These are phyloP conservation scores for Jatropha podagrica DNA, from an alignment of 441 rosid genomes.

Conservation along the genomic window DNA sequence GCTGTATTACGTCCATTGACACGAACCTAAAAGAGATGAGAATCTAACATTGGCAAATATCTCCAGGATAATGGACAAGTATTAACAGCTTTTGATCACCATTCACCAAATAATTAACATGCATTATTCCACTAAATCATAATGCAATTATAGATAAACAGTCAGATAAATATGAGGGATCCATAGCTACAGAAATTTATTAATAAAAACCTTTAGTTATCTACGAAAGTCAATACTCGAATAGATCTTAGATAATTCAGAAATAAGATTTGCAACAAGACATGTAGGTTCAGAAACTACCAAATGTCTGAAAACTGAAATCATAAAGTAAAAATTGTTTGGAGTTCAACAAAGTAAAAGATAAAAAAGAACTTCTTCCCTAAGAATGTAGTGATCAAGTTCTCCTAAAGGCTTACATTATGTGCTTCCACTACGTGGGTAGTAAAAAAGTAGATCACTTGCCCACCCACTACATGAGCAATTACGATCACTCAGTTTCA, in stretches of 20 bases:
- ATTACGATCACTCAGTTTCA: not conserved
- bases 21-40: conserved; percentile 48
- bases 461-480: not conserved
- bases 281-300: not conserved
- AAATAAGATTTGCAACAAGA: not conserved
- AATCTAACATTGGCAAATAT: not conserved
- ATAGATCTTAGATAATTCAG: not conserved
- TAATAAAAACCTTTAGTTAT: not conserved
- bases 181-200: not conserved
- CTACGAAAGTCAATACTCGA: no score
- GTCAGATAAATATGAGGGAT: not conserved
- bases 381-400: not conserved
- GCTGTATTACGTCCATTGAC: conserved; percentile 77
- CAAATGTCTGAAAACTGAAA: not conserved
- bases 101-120: no score
- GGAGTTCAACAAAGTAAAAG: not conserved
- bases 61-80: no score
- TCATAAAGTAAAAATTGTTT: not conserved
- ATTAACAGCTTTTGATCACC: no score
- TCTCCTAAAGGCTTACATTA: not conserved
- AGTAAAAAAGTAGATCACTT: not conserved
- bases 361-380: not conserved
- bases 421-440: not conserved
- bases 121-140: not conserved
- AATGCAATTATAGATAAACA: not conserved